Base-by-base conservation (phyloP, 176 grass and related monocot species). In the Dendrocalamus sinicus region DNA sequence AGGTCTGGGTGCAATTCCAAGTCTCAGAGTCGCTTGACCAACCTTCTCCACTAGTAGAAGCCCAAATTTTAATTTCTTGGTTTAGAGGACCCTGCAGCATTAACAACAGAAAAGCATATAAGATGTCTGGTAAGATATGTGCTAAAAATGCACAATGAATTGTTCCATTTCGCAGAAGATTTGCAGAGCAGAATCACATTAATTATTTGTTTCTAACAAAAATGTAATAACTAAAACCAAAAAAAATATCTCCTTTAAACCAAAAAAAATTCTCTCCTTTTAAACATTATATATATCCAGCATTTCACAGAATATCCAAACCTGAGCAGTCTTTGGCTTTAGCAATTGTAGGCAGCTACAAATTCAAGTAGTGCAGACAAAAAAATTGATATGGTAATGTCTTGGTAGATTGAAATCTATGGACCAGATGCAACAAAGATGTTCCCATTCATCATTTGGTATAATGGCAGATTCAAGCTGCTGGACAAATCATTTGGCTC, bases 61-160 rank as follows among this genome's bases (percentile, higher is more conserved):
- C 89, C 96, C 96, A 99, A 86, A 99, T 81, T 94, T 91, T 99
- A 78, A 99, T 82, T 85, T 99, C 96, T 88, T 90, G 88, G 76
- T 95, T 99, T 53, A 96, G 88, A 84, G 92, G 92, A 79, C 96
- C 96, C 96, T 99, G 52, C 75, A 84, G 43, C 70, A 70, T 75
- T 72, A 89, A 88, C 74, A 69, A 73, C 64, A 85, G 69, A 69
- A 24, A 22, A 30, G 53, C 46, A 85, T 68, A 52, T 53, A 87
- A 74, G 63, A 24, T 26, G 2, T 30, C 17, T 57, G 3, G 30
- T 67, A 79, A 30, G 10, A 68, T 44, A 75, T 67, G 4, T 20
- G 19, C 20, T 73, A 48, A 44, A 67, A 67, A 74, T 71, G 70
- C 26, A 54, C 6, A 81, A 30, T n/a, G 13, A 77, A 71, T 11